These are phyloP conservation scores for Claviceps citrina DNA, from an alignment of 2,329 filamentous ascomycete genomes.

Conservation along the genomic window DNA sequence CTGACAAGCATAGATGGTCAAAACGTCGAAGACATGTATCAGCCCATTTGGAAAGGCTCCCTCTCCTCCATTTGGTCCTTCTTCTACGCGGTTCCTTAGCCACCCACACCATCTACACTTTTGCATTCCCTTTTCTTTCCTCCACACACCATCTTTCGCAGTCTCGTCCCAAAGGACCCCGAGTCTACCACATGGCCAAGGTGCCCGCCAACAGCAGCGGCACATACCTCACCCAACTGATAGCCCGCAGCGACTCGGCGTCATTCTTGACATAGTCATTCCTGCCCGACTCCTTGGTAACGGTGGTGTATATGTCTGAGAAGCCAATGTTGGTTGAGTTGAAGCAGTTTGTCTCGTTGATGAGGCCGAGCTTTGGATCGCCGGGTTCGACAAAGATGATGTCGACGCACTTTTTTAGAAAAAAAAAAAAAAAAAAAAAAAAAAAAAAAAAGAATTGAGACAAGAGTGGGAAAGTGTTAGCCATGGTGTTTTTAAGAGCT, in stretches of 20 bases:
- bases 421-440: not conserved
- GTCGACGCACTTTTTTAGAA: conserved; percentile 60
- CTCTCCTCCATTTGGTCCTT: not conserved
- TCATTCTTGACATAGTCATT: conserved; percentile 17
- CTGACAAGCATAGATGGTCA: too few relatives aligned
- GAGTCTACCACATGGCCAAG: conserved; percentile 24
- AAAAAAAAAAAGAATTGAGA: not conserved
- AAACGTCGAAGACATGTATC: too few relatives aligned
- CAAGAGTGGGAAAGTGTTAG: too few relatives aligned
- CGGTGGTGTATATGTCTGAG: conserved; percentile 59
- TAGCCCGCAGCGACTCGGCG: conserved; percentile 10
- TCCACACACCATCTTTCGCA: too few relatives aligned
- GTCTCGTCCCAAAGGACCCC: too few relatives aligned
- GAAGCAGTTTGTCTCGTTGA: conserved; percentile 75
- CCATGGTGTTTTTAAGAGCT: too few relatives aligned
- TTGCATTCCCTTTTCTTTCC: too few relatives aligned
- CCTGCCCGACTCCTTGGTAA: conserved; percentile 27
- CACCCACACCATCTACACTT: too few relatives aligned
- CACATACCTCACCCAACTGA: conserved; percentile 24
- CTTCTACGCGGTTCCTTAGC: too few relatives aligned
- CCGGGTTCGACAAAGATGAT: conserved; percentile 75
- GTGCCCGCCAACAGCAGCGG: conserved; percentile 24
- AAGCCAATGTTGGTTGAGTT: conserved; percentile 70
- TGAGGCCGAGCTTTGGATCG: conserved; percentile 49
- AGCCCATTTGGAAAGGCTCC: not conserved